Evolutionary conservation across 495 filamentous ascomycete genomes (phyloP), one percentile per base, ranked within the genome.

Genomic region (Stereocaulon alpinum): DNA sequence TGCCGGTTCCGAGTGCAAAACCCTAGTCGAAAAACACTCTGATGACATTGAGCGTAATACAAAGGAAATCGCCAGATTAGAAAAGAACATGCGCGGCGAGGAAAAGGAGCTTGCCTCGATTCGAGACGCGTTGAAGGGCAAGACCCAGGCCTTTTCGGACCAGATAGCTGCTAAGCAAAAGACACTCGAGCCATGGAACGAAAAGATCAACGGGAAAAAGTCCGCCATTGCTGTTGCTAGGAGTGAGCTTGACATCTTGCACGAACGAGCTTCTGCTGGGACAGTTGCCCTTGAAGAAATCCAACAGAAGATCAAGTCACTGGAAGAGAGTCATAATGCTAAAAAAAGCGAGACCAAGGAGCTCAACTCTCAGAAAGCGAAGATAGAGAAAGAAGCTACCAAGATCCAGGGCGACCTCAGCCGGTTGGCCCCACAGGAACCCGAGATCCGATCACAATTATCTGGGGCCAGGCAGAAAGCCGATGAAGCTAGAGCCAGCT

Each of bases 121-220:
- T 61, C 82, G 91, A 45, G 89, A 94, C 43, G 82, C 78, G 54
- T 74, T 98, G 20, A 95, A 95, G 66, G 91, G 91, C 62, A 97
- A 97, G 74, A 98, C 93, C 0, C 89, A 97, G 70, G 86, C 82
- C 24, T 86, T 95, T 47, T 96, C 91, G 0, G 89, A 98, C 67
- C 81, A 96, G 65, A 96, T 97, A 60, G 83, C 91, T 0, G 76
- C 78, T 2, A 96, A 95, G 72, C 93, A 98, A 65, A 95, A 94
- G 73, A 86, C 87, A 2, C 79, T 98, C 10, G 92, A 96, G 74
- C 93, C 93, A 0, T 98, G 92, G 92, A 91, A 89, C 58, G 89
- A 87, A 52, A 95, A 91, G 73, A 91, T 98, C 74, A 97, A 95
- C 67, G 82, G 93, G 69, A 97, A 95, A 70, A 86, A 89, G 63